Evolutionary conservation across 2,329 filamentous ascomycete species (phyloP), one percentile per base, ranked within the genome.

Genomic region (Drechslerella coelobrocha): DNA sequence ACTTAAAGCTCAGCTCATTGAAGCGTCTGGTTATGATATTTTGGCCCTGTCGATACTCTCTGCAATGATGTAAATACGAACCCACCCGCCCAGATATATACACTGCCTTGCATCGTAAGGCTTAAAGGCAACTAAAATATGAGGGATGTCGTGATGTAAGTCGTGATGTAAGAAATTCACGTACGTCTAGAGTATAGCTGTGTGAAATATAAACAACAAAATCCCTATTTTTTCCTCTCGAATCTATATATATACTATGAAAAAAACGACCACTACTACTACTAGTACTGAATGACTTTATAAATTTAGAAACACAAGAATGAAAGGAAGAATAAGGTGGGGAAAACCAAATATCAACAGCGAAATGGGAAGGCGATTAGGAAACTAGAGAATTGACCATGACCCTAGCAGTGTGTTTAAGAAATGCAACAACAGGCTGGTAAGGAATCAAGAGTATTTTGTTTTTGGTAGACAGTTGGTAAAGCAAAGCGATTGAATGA

Each of bases 341-440:
- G n/a, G n/a, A n/a, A n/a, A n/a, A n/a, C n/a, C 17, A 53, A 69
- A 69, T 69, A 69, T 69, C 65, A 39, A 69, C 65, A 69, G 57
- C 61, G 65, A 69, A 69, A 57, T 62, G 61, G 51, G 34, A 57
- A 61, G 57, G 17, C 57, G 45, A 61, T 61, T 61, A 61, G 41
- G 48, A 50, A 68, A 61, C 34, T 39, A 52, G 31, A 55, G 29
- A 48, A 34, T 19, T n/a, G 29, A 26, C 17, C 23, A 51, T 41
- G 47, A 53, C 57, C 65, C 57, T 52, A 50, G 62, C 23, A 47
- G 31, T 24, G 37, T 34, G 12, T 14, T 14, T 37, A 31, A 27
- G 31, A 43, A 31, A 23, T 17, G 60, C 26, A n/a, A 9, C n/a
- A 34, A 43, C 39, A 31, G 59, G 27, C 24, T 21, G 53, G 47